Evolutionary conservation across 1,284 basidiomycete species (phyloP), one percentile per base, ranked within the genome.

Genomic region (Tylopilus orsonianus): DNA sequence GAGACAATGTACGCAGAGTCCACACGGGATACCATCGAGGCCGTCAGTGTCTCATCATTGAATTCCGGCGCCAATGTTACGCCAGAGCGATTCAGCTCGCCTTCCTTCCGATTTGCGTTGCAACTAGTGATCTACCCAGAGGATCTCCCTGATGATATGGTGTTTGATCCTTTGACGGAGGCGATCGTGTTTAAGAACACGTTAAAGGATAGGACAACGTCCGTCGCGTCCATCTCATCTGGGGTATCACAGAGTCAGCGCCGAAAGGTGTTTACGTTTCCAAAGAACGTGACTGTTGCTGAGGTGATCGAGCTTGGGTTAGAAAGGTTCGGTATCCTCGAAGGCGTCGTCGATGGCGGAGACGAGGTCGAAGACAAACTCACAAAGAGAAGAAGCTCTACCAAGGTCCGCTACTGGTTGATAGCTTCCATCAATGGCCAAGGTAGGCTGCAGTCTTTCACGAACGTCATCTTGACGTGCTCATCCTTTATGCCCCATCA

Each of bases 321-420:
- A 53, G 94, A 97, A 60, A 73, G 92, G 44, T 97, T 97, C 62
- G 95, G 95, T 0, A 95, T 99, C 42, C 71, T 82, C 27, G 96
- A 97, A 35, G 96, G 94, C 16, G 93, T 99, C 2, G 95, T 97
- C 1, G 94, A 98, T 65, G 96, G 96, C 2, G 95, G 95, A 1
- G 96, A 99, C 66, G 95, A 97, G 60, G 83, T 98, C 1, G 96
- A 98, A 67, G 93, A 96, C 62, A 93, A 95, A 65, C 71, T 85
- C 35, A 79, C 83, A 12, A 91, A 93, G 68, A 75, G 93, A 47
- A 78, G 87, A 52, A 95, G 91, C 66, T 76, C 80, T 16, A 70
- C 80, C 3, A 78, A 90, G 40, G 88, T 96, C 35, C 78, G 92
- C 41, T 98, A 97, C 66, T 81, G 81, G 14, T 71, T 98, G 41